A percentile compares a stretch with the other conserved stretches of the same genome.
phyloP scores from a whole-genome alignment of 306 rosid species.

The Crataegus laevigata region DNA sequence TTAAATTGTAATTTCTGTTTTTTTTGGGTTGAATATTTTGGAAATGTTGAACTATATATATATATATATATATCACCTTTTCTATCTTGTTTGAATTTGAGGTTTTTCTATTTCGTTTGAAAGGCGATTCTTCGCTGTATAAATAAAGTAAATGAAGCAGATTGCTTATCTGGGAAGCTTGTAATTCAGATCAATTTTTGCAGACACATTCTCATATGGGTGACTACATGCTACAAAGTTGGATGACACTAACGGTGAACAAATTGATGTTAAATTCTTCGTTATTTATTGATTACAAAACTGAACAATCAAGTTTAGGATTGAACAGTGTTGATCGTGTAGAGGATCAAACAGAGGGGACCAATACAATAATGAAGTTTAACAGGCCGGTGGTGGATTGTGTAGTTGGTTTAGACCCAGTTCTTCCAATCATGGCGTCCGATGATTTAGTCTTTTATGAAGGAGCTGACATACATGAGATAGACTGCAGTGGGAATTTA shows the following conservation, averaged over 20 bases:
- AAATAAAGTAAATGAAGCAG: not conserved
- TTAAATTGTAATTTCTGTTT: not conserved
- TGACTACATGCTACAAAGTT: not conserved
- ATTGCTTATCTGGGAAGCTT: not conserved
- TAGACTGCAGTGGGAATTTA: not conserved
- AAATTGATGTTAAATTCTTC: no score
- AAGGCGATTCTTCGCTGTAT: not conserved
- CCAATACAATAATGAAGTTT: not conserved
- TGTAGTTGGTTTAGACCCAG: slow-evolving; percentile 2
- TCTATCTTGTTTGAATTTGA: not conserved
- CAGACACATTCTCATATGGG: slow-evolving; percentile 15
- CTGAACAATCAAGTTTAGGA: no score
- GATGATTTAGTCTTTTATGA: slow-evolving; percentile 5
- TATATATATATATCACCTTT: not conserved
- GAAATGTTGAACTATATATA: not conserved
- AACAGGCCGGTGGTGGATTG: not conserved
- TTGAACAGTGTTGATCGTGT: no score
- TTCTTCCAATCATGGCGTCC: not conserved
- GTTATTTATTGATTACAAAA: no score
- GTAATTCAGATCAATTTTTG: not conserved
- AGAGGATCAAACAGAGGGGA: no score
- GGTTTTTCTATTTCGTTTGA: not conserved
- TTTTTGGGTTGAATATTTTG: not conserved
- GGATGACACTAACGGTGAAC: no score
- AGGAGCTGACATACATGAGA: slow-evolving; percentile 7